These are phyloP conservation scores for Protostelium mycophagum DNA, from an alignment of 78 protist genomes.

Conservation along the genomic window DNA sequence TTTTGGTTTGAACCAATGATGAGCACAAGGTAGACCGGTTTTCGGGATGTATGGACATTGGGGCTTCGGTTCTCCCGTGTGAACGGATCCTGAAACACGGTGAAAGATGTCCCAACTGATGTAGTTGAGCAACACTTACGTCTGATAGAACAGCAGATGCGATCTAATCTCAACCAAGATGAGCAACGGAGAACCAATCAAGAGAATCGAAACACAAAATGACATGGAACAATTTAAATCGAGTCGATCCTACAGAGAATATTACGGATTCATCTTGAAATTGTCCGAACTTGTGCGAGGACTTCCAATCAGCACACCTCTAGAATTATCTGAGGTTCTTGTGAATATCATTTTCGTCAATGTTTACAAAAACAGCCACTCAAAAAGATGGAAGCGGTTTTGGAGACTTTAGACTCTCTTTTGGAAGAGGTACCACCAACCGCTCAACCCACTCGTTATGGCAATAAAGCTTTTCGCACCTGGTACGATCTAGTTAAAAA, in stretches of 20 bases:
- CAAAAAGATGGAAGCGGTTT: slow-evolving; percentile 4
- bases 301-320: background rate
- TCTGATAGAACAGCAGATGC: too few species aligned
- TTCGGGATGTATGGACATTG: too few species aligned
- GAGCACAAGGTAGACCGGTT: too few species aligned
- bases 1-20: too few species aligned
- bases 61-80: too few species aligned
- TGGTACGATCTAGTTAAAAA: slow-evolving; percentile 15
- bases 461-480: slow-evolving; percentile 75
- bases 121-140: too few species aligned
- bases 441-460: slow-evolving; percentile 69
- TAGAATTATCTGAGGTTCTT: background rate
- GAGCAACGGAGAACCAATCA: too few species aligned
- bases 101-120: too few species aligned
- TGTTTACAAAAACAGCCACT: slow-evolving; percentile 1
- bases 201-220: background rate
- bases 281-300: background rate
- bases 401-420: slow-evolving; percentile 25
- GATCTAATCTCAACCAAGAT: too few species aligned
- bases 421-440: slow-evolving; percentile 68
- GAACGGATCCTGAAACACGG: too few species aligned
- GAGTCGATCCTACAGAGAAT: background rate
- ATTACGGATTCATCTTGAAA: background rate
- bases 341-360: background rate
- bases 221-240: background rate